Evolutionary conservation across 2,329 filamentous ascomycete species (phyloP).

Genomic region (Talaromyces sp.): DNA sequence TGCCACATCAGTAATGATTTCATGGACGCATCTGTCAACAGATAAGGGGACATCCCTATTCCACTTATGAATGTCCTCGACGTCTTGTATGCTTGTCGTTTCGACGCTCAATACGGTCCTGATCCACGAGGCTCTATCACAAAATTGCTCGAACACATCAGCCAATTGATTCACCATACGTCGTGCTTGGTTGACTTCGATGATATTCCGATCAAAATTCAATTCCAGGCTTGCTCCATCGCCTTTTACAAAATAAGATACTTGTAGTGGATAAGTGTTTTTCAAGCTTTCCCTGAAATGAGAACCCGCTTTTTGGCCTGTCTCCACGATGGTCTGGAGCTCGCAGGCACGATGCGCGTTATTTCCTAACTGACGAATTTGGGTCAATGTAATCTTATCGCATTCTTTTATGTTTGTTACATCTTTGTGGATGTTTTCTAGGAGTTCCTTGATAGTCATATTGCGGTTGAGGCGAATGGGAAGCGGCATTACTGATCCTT

Average conservation of each 20-base stretch:
- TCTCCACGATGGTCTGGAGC: not conserved
- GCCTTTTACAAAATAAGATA: not conserved
- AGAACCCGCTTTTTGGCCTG: not conserved
- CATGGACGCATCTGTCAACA: not conserved
- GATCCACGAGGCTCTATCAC: not conserved
- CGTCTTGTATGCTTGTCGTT: not conserved
- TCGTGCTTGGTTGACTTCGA: not conserved
- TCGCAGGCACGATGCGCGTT: not conserved
- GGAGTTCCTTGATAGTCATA: not conserved
- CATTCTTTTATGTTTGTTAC: not conserved
- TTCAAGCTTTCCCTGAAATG: not conserved
- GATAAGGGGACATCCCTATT: not conserved
- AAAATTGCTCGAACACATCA: slow-evolving; percentile 1
- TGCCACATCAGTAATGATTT: not conserved
- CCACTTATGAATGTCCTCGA: slow-evolving; percentile 3
- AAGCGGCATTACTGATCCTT: not conserved
- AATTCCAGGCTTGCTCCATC: not conserved
- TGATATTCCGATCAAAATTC: slow-evolving; percentile 1
- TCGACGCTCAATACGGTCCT: not conserved
- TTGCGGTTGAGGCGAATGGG: not conserved
- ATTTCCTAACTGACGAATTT: not conserved
- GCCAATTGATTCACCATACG: slow-evolving; percentile 3
- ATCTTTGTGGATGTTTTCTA: not conserved
- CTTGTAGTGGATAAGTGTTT: not conserved
- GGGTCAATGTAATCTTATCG: not conserved